Base-by-base conservation (phyloP, 192 early-diverging fungal genomes). In the Lunasporangiospora selenospora region DNA sequence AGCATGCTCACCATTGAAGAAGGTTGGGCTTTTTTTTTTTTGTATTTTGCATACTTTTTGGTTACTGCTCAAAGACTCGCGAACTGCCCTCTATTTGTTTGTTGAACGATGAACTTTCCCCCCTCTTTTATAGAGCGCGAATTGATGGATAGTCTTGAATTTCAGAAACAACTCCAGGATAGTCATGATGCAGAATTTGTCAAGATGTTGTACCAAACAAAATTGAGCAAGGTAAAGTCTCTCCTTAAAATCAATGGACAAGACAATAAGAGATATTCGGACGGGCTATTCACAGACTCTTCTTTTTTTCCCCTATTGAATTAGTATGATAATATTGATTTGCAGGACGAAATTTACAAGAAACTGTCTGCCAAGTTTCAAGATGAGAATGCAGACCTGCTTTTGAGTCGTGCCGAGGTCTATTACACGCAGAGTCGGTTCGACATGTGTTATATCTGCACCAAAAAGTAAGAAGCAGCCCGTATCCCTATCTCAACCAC, bases 1-100 rank as follows among this genome's bases (percentile, higher is more conserved):
- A 79, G 87, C 48, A 83, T 90, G 79, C 42, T 91, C 79, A 83
- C 76, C 21, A 75, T 58, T 16, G 75, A 73, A 18, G 86, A 86
- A 81, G 90, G 88, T 89, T 29, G 6, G 3, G 8, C 18, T 56
- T 10, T 24, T 13, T 48, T 34, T 8, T 58, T 12, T 40, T 24
- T 7, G 19, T 16, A 18, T 7, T 21, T 26, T 29, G 6, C 2
- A 12, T 21, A 13, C 34, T 7, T 53, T 7, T 27, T 21, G 12
- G 2, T 26, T 3, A 42, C 19, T 42, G 19, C 41, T 19, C 16
- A 16, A 42, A 16, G 41, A 16, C 41, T 18, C 19, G 13, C 29
- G 51, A 64, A n/a, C 13, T n/a, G 32, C 24, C n/a, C 40, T 36
- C 15, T 19, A 13, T 8, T 10, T 11, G 16, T 27, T 10, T 15